Evolutionary conservation across 139 green algal genomes (phyloP).

Genomic region (Picochlorum sp.): DNA sequence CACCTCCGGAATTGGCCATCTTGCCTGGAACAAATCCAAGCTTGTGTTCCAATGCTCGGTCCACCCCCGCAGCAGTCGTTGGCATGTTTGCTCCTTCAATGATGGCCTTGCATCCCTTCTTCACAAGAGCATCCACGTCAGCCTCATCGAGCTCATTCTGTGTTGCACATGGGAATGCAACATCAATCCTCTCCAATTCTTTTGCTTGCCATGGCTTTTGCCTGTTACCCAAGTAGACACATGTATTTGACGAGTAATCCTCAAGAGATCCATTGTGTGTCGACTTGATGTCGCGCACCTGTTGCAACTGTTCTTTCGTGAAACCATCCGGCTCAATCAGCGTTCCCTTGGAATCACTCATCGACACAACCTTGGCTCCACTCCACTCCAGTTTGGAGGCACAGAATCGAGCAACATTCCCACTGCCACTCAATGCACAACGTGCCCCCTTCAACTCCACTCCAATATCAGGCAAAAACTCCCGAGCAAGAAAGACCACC

Average conservation of each 20-base stretch:
- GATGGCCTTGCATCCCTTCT: slow-evolving; percentile 50
- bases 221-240: slow-evolving; percentile 49
- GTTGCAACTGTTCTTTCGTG: slow-evolving; percentile 39
- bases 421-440: slow-evolving; percentile 29
- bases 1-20: slow-evolving; percentile 54
- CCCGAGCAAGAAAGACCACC: slow-evolving; percentile 59
- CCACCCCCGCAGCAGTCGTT: slow-evolving; percentile 49
- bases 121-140: slow-evolving; percentile 50
- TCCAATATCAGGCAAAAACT: slow-evolving; percentile 39
- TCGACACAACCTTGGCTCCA: slow-evolving; percentile 51
- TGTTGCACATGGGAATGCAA: slow-evolving; percentile 73
- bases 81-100: slow-evolving; percentile 86
- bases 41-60: slow-evolving; percentile 35
- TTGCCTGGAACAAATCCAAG: slow-evolving; percentile 33
- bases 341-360: slow-evolving; percentile 42
- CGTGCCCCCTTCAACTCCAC: slow-evolving; percentile 21
- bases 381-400: slow-evolving; percentile 3
- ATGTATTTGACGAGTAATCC: slow-evolving; percentile 11
- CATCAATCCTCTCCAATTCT: slow-evolving; percentile 30
- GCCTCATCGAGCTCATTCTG: slow-evolving; percentile 46
- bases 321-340: slow-evolving; percentile 46
- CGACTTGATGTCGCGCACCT: slow-evolving; percentile 31
- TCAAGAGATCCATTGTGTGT: slow-evolving; percentile 16
- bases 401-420: slow-evolving; percentile 43
- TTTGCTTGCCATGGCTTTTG: slow-evolving; percentile 51